phyloP scores from a whole-genome alignment of 768 basidiomycete genomes.

The Trametes maxima region DNA sequence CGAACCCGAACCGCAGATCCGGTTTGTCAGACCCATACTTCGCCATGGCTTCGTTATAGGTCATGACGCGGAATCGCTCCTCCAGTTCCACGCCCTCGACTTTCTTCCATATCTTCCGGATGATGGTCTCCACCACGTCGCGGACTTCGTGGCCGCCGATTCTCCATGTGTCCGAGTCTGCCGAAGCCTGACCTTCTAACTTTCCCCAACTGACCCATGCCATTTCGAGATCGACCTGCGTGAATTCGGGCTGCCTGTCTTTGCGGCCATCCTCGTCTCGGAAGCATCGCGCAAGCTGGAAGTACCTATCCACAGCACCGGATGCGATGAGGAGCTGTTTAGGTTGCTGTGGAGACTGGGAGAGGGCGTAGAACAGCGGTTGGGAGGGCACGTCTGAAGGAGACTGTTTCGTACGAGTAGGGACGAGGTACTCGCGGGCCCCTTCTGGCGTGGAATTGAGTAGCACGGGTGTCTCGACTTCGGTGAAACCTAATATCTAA shows the following conservation, averaged over 20 bases:
- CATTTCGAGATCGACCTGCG: constrained; percentile 96
- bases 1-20: constrained; percentile 83
- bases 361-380: constrained; percentile 80
- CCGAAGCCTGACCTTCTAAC: background rate
- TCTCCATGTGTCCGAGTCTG: constrained; percentile 66
- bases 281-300: constrained; percentile 92
- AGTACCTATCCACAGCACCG: constrained; percentile 88
- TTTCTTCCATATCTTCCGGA: constrained; percentile 75
- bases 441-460: constrained; percentile 93
- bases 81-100: constrained; percentile 65
- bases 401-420: constrained; percentile 56
- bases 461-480: constrained; percentile 92
- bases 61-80: constrained; percentile 75
- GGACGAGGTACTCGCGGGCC: constrained; percentile 91
- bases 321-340: constrained; percentile 93
- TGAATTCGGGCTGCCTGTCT: constrained; percentile 96
- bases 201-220: constrained; percentile 87
- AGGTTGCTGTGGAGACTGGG: constrained; percentile 95
- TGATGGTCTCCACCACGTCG: constrained; percentile 72
- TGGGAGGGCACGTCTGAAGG: constrained; percentile 20
- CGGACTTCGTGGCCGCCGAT: constrained; percentile 88
- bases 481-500: constrained; percentile 68
- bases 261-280: constrained; percentile 94
- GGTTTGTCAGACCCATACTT: constrained; percentile 97
- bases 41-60: constrained; percentile 89